Evolutionary conservation across 768 basidiomycete genomes (phyloP), one percentile per base, ranked within the genome.

Genomic region (Cystobasidium onofrii): DNA sequence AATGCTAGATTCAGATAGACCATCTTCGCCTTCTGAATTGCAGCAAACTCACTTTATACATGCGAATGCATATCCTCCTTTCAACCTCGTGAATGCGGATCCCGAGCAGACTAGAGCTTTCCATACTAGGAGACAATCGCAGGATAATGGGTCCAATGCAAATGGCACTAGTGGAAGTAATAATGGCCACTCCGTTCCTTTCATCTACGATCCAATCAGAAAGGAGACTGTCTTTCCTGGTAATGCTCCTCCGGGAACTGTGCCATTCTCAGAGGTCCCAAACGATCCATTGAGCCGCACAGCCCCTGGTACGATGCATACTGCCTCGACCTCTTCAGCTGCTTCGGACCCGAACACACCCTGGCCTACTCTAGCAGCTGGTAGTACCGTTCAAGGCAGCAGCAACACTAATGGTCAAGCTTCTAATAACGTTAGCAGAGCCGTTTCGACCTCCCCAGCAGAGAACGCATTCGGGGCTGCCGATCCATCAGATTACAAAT

Each of bases 401-500:
- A 23, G 17, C 6, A 18, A 20, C 75, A 17, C 29, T 46, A n/a
- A n/a, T n/a, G 41, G 31, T 29, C 57, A 60, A 60, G 57, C 57
- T 34, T 25, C 23, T 15, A 9, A 7, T 60, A 27, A 27, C 31
- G 10, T 10, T 7, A 29, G n/a, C 27, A 20, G 52, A 54, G 10
- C 57, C 27, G n/a, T 20, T 13, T 27, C 63, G 6, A 43, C 36
- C 39, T 1, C 17, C 9, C 33, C 61, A 23, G 25, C 33, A 39
- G 57, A 60, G 20, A 23, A 52, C 23, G 57, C 39, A 10, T 71
- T 71, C 29, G 69, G 69, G 17, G 69, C 55, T 17, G 76, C 78
- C 25, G 84, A 91, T 79, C 81, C 87, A 1, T 86, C 89, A 67
- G 89, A 89, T 41, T 92, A 87, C 79, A 78, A 78, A 1, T 61